phyloP scores from a whole-genome alignment of 2,329 filamentous ascomycete species.

The Thermomyces lanuginosus region DNA sequence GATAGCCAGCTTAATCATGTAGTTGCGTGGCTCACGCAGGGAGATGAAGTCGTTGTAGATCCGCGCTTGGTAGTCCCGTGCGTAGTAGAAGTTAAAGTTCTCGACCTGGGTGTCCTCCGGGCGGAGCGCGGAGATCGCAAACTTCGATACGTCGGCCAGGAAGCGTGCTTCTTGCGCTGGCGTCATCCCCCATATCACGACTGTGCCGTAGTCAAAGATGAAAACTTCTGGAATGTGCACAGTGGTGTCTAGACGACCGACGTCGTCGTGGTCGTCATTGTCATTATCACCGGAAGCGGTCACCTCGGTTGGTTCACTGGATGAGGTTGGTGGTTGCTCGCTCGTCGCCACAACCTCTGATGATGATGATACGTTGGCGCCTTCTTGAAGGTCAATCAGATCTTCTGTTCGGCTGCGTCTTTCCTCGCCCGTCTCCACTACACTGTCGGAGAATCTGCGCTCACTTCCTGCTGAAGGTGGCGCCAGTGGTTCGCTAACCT shows the following conservation, averaged over 20 bases:
- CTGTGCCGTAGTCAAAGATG: slow-evolving; percentile 91
- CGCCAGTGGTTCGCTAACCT: too few relatives aligned
- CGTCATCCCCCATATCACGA: slow-evolving; percentile 97
- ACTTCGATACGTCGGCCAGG: slow-evolving; percentile 83
- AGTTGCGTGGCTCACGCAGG: slow-evolving; percentile 79
- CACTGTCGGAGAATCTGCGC: slow-evolving; percentile 52
- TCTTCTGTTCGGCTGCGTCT: slow-evolving; percentile 41
- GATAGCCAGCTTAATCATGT: slow-evolving; percentile 96
- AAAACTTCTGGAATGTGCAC: slow-evolving; percentile 92
- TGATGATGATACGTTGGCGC: slow-evolving; percentile 11
- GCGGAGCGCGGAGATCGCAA: slow-evolving; percentile 77
- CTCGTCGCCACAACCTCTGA: too few relatives aligned
- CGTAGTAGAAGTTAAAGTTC: slow-evolving; percentile 99
- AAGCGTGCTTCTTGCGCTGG: slow-evolving; percentile 78
- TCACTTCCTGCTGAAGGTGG: too few relatives aligned
- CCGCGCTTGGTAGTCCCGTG: slow-evolving; percentile 86
- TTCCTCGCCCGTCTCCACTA: slow-evolving; percentile 49
- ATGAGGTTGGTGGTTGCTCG: too few relatives aligned
- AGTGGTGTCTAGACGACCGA: slow-evolving; percentile 73
- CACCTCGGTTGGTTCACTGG: too few relatives aligned
- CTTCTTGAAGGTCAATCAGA: slow-evolving; percentile 44
- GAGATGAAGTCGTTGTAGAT: slow-evolving; percentile 99
- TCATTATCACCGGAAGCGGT: too few relatives aligned
- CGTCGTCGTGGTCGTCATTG: too few relatives aligned
- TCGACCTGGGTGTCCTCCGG: slow-evolving; percentile 86